Evolutionary conservation across 2,329 filamentous ascomycete species (phyloP).

Genomic region (Monilinia fructicola): DNA sequence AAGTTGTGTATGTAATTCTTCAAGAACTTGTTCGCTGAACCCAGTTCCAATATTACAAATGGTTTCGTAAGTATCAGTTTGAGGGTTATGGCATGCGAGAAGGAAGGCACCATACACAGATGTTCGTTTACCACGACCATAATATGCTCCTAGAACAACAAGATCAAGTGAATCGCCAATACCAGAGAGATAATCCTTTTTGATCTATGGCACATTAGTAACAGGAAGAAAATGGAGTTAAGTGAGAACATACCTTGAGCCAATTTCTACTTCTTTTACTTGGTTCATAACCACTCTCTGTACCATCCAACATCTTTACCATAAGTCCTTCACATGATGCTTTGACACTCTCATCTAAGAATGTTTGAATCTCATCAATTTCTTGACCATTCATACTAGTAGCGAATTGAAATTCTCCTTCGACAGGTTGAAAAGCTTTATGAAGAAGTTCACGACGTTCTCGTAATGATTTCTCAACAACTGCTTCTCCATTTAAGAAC

Average conservation of each 20-base stretch:
- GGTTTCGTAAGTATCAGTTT: slow-evolving; percentile 81
- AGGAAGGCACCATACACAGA: slow-evolving; percentile 95
- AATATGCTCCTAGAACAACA: slow-evolving; percentile 91
- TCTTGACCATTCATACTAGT: slow-evolving; percentile 84
- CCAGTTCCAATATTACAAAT: slow-evolving; percentile 98
- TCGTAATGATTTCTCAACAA: slow-evolving; percentile 83
- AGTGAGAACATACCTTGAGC: slow-evolving; percentile 71
- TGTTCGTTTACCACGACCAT: slow-evolving; percentile 92
- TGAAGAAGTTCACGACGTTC: slow-evolving; percentile 77
- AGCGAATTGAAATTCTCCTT: slow-evolving; percentile 91
- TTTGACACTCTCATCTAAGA: slow-evolving; percentile 93
- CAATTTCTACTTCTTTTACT: slow-evolving; percentile 96
- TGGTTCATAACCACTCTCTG: slow-evolving; percentile 91
- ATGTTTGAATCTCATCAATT: slow-evolving; percentile 86
- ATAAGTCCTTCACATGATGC: slow-evolving; percentile 96
- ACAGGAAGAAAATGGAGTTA: background rate
- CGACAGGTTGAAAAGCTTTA: slow-evolving; percentile 69
- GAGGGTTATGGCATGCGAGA: slow-evolving; percentile 86
- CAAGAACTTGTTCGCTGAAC: slow-evolving; percentile 92
- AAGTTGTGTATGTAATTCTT: slow-evolving; percentile 76
- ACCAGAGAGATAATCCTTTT: slow-evolving; percentile 95
- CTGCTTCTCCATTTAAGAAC: slow-evolving; percentile 85
- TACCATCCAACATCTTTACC: slow-evolving; percentile 98
- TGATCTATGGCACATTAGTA: slow-evolving; percentile 59
- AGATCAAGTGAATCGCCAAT: slow-evolving; percentile 95